Percentiles rank a stretch among this genome's conserved stretches.
Conservation (phyloP, 305 asterid genomes). For the Striga hermonthica region DNA sequence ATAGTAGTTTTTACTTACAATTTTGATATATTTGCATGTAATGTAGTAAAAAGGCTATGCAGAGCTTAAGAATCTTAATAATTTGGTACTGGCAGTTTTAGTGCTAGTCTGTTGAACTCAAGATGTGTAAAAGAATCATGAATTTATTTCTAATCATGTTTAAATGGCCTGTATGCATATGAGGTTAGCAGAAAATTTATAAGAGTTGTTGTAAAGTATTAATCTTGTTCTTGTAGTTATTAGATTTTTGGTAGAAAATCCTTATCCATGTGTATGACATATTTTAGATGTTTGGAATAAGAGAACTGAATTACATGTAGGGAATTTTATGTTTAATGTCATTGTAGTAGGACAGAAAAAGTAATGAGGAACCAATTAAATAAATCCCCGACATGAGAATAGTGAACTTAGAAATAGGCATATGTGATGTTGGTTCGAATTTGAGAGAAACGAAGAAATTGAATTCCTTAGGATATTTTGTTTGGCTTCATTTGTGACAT, state of each 20-base stretch:
- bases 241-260: conserved; percentile 20
- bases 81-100: too few relatives aligned
- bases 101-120: too few relatives aligned
- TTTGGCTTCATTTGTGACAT: too few relatives aligned
- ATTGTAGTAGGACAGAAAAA: not conserved
- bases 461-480: too few relatives aligned
- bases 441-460: too few relatives aligned
- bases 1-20: too few relatives aligned
- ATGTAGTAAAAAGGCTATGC: too few relatives aligned
- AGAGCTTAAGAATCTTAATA: too few relatives aligned
- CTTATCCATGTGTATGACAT: conserved; percentile 19
- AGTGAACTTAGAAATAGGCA: conserved; percentile 2
- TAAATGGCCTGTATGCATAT: too few relatives aligned
- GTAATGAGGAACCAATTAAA: not conserved
- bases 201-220: conserved; percentile 42
- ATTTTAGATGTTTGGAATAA: conserved; percentile 15
- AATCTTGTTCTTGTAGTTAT: conserved; percentile 2
- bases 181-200: conserved; percentile 42
- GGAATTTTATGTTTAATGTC: conserved; percentile 13
- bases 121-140: too few relatives aligned
- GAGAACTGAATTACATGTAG: conserved; percentile 11
- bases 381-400: not conserved
- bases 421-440: not conserved
- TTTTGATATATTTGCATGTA: too few relatives aligned
- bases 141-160: too few relatives aligned